Conservation (phyloP, 352 stramenopile species). For the Phytophthora rubi region DNA sequence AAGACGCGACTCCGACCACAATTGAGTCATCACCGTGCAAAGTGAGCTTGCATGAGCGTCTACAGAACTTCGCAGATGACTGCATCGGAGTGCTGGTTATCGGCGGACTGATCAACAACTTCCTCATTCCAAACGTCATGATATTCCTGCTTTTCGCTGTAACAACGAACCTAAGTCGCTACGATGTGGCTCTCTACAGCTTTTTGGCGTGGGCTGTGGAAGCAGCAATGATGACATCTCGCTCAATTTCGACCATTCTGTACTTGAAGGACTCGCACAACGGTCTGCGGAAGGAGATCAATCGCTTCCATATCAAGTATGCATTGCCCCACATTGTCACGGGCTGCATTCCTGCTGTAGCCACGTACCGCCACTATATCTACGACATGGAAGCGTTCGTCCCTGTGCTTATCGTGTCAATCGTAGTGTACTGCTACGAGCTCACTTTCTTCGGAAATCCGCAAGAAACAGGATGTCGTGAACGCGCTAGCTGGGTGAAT, state of each 20-base stretch:
- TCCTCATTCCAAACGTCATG: constrained; percentile 59
- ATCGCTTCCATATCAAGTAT: constrained; percentile 54
- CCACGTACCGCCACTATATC: constrained; percentile 53
- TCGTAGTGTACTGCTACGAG: constrained; percentile 60
- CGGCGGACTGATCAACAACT: constrained; percentile 56
- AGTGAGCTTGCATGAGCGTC: constrained; percentile 26
- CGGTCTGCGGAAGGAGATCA: constrained; percentile 46
- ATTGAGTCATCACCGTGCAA: background rate
- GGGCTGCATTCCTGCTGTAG: constrained; percentile 38
- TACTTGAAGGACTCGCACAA: constrained; percentile 60
- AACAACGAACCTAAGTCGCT: constrained; percentile 40
- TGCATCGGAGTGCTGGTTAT: constrained; percentile 52
- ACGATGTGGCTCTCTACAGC: constrained; percentile 45
- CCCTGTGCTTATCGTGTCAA: constrained; percentile 45
- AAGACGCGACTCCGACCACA: too few species aligned
- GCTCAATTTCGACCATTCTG: constrained; percentile 50
- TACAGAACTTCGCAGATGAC: constrained; percentile 53
- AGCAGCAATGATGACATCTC: constrained; percentile 55
- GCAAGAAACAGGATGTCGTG: constrained; percentile 54
- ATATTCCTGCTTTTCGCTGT: constrained; percentile 54
- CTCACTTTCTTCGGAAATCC: constrained; percentile 61
- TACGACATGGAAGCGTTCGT: constrained; percentile 43
- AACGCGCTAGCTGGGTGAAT: constrained; percentile 43
- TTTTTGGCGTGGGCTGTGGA: constrained; percentile 40
- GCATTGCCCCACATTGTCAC: constrained; percentile 41